Evolutionary conservation across 768 basidiomycete species (phyloP), one percentile per base, ranked within the genome.

Genomic region (Clathrus columnatus): DNA sequence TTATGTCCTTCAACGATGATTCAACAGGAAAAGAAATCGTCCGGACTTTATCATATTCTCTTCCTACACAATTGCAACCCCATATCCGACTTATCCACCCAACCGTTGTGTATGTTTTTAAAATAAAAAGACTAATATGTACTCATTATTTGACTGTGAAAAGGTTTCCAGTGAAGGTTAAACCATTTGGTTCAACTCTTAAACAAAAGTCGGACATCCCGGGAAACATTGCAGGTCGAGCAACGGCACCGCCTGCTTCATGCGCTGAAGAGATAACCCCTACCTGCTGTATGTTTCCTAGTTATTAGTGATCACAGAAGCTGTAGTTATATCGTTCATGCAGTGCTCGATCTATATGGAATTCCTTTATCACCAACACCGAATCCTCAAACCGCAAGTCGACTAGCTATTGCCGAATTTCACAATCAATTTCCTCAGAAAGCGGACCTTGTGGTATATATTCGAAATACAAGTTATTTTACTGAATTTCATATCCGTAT

Each of bases 51-150:
- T 59, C 62, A 2, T 61, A 68, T 57, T 66, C 66, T n/a, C 42
- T 68, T 50, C 67, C 68, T 5, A 59, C 48, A 5, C 57, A 58
- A 24, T 59, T 69, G 5, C 30, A 58, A 26, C 52, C 50, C 14
- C 65, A 65, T 42, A 58, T 69, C 48, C 62, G 66, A 32, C 54
- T 67, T 11, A 45, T 69, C n/a, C 68, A 69, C 50, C 68, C 68
- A 16, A 67, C 63, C 0, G 69, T 66, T 16, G 61, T 64, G 61
- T 61, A 48, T 14, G 58, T 50, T 50, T 17, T 23, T n/a, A n/a
- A 7, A 24, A 14, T 16, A 24, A 18, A 11, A 8, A 21, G 27
- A 5, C n/a, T n/a, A n/a, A 51, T 57, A 7, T 56, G 17, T 32
- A 50, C 21, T 27, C 48, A 28, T 0, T 1, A 24, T 2, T 51